Base-by-base conservation (phyloP, 31 red algal species). In the Asparagopsis taxiformis region DNA sequence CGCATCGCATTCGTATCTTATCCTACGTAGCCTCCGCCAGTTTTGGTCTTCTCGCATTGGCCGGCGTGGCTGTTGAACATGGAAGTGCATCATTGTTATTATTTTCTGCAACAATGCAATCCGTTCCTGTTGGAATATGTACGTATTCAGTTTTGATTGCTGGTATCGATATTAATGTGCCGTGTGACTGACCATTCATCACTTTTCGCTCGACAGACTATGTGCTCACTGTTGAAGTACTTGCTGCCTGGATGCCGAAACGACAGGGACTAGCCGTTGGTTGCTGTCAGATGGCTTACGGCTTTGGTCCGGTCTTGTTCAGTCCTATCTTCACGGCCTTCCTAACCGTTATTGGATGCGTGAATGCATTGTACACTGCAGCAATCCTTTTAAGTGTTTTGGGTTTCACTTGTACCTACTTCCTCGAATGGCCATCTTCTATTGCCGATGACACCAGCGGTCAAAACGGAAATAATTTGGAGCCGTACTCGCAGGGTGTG, bases 221-320 rank as follows among this genome's bases (percentile, higher is more conserved):
- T 55, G 23, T 72, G 46, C n/a, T 72, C 24, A 24, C 68, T 6
- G 3, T 72, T 55, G 68, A 72, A 48, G 15, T 72, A 2, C 68
- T 72, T n/a, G 68, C 68, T 6, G 43, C 43, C 11, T 72, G 68
- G 68, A 17, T 41, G 51, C 68, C 68, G 10, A 32, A 10, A 28
- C 68, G 68, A n/a, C 68, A 41, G 13, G 68, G 68, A 19, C 51
- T 72, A 3, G 68, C 68, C 15, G 49, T 72, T 31, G 68, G 68
- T 10, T 55, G 43, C 30, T 41, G 68, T 3, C 43, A 72, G 13
- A 31, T 53, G 7, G 49, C 51, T 3, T 56, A 31, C 25, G 68
- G 68, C 49, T 24, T 72, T 26, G 68, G 68, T 23, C 19, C 68
- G 4, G 55, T 72, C 16, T 15, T 31, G 13, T 72, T 72, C 68